Evolutionary conservation across 2,329 filamentous ascomycete genomes (phyloP), one percentile per base, ranked within the genome.

Genomic region (Cytospora schulzeri): DNA sequence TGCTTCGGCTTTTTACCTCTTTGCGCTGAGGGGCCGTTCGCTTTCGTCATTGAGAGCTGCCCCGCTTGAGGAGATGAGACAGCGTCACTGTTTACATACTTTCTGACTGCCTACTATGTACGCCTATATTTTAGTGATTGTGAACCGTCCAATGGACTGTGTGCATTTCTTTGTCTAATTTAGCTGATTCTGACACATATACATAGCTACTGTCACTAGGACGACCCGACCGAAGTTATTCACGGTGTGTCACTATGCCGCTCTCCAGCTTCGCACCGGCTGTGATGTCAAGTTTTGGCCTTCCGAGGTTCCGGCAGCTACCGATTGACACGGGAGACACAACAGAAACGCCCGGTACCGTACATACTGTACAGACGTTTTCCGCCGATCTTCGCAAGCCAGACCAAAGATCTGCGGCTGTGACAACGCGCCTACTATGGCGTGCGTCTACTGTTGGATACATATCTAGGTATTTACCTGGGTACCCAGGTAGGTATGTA

Each of bases 21-120:
- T 29, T 56, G 29, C 33, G 22, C 48, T 51, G 60, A 62, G 60
- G 60, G 60, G 51, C 60, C 48, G 52, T 31, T 35, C 22, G 28
- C 59, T 56, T 62, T 62, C 60, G 60, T 62, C 60, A 62, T 62
- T 50, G 52, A 28, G 29, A 38, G 24, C 60, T 22, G 60, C 60
- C 60, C 60, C 60, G 55, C 60, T 35, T 50, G 38, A 50, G n/a
- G 52, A 48, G 52, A 55, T 31, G 45, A 48, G 45, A 48, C 52
- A 35, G n/a, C 22, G 55, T 54, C 60, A 56, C 29, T 22, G 14
- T 17, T n/a, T 54, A 31, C 29, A 35, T 22, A 33, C 11, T 3
- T n/a, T 3, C 26, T 54, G 33, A 14, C 15, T 38, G 35, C 11
- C 11, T 38, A 17, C 29, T 31, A 31, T n/a, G n/a, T n/a, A n/a